A percentile compares a stretch with the other conserved stretches of the same genome.
Evolutionary conservation across 2,329 filamentous ascomycete species (phyloP).

Genomic region (Allantophomopsis cytisporea): DNA sequence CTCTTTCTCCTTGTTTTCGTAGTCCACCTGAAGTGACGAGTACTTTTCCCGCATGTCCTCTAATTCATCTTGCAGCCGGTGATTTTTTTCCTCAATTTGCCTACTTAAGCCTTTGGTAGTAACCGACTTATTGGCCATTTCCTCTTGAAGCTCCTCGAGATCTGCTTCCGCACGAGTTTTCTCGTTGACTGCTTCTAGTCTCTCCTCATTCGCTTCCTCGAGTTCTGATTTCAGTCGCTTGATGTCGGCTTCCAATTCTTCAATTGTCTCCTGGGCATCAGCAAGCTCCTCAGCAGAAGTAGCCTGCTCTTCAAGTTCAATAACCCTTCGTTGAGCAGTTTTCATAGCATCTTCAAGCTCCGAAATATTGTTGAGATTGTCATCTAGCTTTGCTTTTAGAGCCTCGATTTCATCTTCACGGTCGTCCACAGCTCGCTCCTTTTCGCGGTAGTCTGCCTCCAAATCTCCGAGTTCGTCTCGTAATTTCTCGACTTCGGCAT

Average conservation of each 20-base stretch:
- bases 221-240: conserved; percentile 38
- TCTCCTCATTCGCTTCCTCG: conserved; percentile 38
- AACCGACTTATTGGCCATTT: conserved; percentile 68
- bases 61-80: conserved; percentile 53
- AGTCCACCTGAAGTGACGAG: conserved; percentile 22
- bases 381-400: conserved; percentile 39
- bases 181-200: conserved; percentile 36
- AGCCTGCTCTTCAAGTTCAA: conserved; percentile 44
- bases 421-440: conserved; percentile 59
- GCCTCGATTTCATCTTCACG: conserved; percentile 64
- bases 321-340: conserved; percentile 32
- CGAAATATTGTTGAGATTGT: conserved; percentile 35
- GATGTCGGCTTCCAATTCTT: conserved; percentile 41
- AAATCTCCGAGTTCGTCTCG: conserved; percentile 64
- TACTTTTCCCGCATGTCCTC: conserved; percentile 34
- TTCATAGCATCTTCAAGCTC: conserved; percentile 47
- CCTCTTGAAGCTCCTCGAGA: conserved; percentile 56
- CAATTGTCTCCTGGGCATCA: conserved; percentile 39
- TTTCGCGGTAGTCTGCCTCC: conserved; percentile 62
- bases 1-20: conserved; percentile 26
- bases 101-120: conserved; percentile 61
- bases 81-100: conserved; percentile 59
- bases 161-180: conserved; percentile 44
- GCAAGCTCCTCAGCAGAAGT: conserved; percentile 35
- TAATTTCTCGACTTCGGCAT: conserved; percentile 49